Evolutionary conservation across 2,329 filamentous ascomycete species (phyloP), one percentile per base, ranked within the genome.

Genomic region (Aspergillus nomiae): DNA sequence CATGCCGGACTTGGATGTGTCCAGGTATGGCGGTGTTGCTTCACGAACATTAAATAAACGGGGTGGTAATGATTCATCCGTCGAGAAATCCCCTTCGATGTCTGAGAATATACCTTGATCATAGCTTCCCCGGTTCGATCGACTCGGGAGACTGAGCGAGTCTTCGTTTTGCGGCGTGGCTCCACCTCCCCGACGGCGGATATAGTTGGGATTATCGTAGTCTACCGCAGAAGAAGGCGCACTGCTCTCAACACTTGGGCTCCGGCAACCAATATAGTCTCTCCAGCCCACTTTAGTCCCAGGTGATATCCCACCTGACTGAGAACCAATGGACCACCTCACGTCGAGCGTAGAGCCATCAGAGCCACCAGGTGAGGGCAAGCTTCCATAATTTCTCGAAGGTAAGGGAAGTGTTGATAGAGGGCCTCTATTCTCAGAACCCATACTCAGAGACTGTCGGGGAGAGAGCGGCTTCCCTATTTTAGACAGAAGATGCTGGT

Each of bases 401-500:
- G 74, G 72, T 56, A 78, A 74, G 14, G 75, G 71, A 12, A 79
- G 69, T 46, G 74, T 73, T 24, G 74, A 73, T 36, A 73, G 63
- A 30, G 72, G 73, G 62, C 63, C 69, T 58, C 69, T 70, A 51
- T 68, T 68, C 34, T 77, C 76, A 38, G 71, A 71, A 64, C 75
- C 71, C 28, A 75, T 65, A 57, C 70, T 77, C 41, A 73, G 65
- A 16, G 76, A 76, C 59, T 73, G 78, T 56, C 84, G 79, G 21
- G 84, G 83, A 9, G 86, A 86, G 61, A 84, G 84, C 7, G 85
- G 83, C 54, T 86, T 86, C 36, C 86, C 86, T 63, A 89, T 88
- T 67, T 87, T 87, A 56, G 85, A 87, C 30, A 89, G 75, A 14
- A 89, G 76, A 65, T 87, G 84, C 72, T 88, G 85, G 70, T 89